Evolutionary conservation across 129 eudicot species (phyloP), one percentile per base, ranked within the genome.

Genomic region (Helichrysum umbraculigerum): DNA sequence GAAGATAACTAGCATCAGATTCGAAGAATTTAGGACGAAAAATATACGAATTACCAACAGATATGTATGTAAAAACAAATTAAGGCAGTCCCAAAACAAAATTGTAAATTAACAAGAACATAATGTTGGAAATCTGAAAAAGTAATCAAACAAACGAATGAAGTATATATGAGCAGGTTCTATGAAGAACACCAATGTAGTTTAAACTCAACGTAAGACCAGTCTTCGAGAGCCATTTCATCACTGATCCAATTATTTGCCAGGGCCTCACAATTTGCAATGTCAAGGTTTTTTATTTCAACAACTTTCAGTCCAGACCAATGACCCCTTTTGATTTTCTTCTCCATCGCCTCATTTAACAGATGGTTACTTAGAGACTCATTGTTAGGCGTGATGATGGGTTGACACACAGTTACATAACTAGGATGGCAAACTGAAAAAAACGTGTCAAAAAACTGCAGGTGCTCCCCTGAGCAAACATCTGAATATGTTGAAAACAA

Each of bases 341-440:
- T 30, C 19, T 52, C 75, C 28, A 71, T 50, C 6, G 30, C 42
- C 75, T 30, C 64, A 4, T 8, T 71, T 9, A 71, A 39, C 41
- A 51, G 12, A 51, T 10, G 4, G 6, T 51, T 12, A 14, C 5
- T 51, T 14, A 15, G 1, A 1, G 3, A 21, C 56, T 15, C 3
- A 14, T 29, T 12, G 25, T 10, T 51, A 51, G 30, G 0, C 1
- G 7, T 30, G 17, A 0, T 71, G 6, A 2, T 1, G 44, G 30
- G 42, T 52, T 12, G 29, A 12, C 9, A 25, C 8, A 25, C 15
- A 16, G 8, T 33, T 17, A 71, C 75, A 2, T 71, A 17, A 0
- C 30, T 51, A 7, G 75, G 75, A 71, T 71, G 75, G 29, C 75
- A 71, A 50, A 71, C 10, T 3, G 47, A 28, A 71, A 71, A 71